Evolutionary conservation across 805 yeast genomes (phyloP), one percentile per base, ranked within the genome.

Genomic region (Wickerhamia fluorescens): DNA sequence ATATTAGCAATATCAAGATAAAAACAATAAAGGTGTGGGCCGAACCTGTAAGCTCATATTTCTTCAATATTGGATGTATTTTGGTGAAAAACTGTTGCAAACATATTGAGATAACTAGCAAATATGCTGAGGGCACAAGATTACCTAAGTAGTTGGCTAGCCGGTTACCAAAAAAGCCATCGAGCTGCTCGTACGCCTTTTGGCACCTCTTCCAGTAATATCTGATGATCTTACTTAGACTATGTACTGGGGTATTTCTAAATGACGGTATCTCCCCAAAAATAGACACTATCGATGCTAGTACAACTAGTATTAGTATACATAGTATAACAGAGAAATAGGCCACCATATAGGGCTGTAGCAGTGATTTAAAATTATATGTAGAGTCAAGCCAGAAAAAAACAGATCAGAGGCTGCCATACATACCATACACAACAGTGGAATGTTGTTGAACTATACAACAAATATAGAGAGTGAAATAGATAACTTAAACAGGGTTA

Each of bases 181-280:
- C n/a, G n/a, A n/a, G n/a, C n/a, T n/a, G n/a, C n/a, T n/a, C n/a
- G n/a, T n/a, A n/a, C n/a, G n/a, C n/a, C n/a, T n/a, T n/a, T n/a
- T n/a, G n/a, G n/a, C n/a, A n/a, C n/a, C n/a, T n/a, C n/a, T n/a
- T n/a, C n/a, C n/a, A n/a, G n/a, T n/a, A n/a, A n/a, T n/a, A n/a
- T n/a, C n/a, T n/a, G 7, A 18, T 18, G 20, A 18, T 18, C 20
- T 8, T 7, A 7, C 10, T 18, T 18, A 45, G 23, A 15, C 30
- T 42, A 21, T 58, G 57, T 11, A 68, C 27, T 5, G 42, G 28
- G 1, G 73, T 57, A 21, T 55, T 53, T 25, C 66, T 40, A 17
- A 52, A 47, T 4, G 45, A 38, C 3, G 77, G 77, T 15, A 66
- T 52, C 38, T 71, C 72, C 0, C 77, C 77, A 40, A 72, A 68